A percentile compares a stretch with the other conserved stretches of the same genome.
Evolutionary conservation across 2,329 filamentous ascomycete genomes (phyloP).

Genomic region (Colletotrichum eleusines): DNA sequence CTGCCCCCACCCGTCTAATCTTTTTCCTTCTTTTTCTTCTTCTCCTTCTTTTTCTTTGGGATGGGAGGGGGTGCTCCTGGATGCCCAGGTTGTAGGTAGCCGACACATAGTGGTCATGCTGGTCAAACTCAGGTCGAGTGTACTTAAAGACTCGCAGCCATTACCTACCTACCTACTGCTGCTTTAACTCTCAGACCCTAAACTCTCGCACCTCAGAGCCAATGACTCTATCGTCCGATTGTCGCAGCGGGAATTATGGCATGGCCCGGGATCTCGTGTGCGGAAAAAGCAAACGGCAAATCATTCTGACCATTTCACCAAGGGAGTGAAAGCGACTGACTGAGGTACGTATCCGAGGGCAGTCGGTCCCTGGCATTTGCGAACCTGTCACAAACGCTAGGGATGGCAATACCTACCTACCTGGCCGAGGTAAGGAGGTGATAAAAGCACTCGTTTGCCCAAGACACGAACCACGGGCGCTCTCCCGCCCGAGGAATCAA

Average conservation of each 20-base stretch:
- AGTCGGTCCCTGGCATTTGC: background rate
- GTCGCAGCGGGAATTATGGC: slow-evolving; percentile 16
- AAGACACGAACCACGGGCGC: slow-evolving; percentile 30
- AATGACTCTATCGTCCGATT: slow-evolving; percentile 28
- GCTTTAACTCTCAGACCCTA: slow-evolving; percentile 10
- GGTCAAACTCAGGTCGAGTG: background rate
- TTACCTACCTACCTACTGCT: no score
- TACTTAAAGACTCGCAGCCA: slow-evolving; percentile 11
- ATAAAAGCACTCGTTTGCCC: slow-evolving; percentile 3
- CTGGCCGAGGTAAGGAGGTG: slow-evolving; percentile 32
- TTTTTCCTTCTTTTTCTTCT: no score
- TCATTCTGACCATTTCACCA: background rate
- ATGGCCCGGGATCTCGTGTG: slow-evolving; percentile 21
- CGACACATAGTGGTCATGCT: slow-evolving; percentile 18
- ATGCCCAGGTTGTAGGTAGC: slow-evolving; percentile 16
- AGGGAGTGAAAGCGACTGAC: slow-evolving; percentile 17
- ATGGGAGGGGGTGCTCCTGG: slow-evolving; percentile 27
- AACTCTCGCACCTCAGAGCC: slow-evolving; percentile 11
- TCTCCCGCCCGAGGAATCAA: slow-evolving; percentile 4
- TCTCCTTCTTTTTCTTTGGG: slow-evolving; percentile 13
- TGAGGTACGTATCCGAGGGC: no score
- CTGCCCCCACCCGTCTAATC: slow-evolving; percentile 23
- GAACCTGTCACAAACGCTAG: slow-evolving; percentile 12
- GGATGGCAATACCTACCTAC: background rate
- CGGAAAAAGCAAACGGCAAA: slow-evolving; percentile 1